Percentiles rank a stretch among this genome's conserved stretches.
Evolutionary conservation across 2,329 filamentous ascomycete genomes (phyloP).

Genomic region (Botrytis cinerea): DNA sequence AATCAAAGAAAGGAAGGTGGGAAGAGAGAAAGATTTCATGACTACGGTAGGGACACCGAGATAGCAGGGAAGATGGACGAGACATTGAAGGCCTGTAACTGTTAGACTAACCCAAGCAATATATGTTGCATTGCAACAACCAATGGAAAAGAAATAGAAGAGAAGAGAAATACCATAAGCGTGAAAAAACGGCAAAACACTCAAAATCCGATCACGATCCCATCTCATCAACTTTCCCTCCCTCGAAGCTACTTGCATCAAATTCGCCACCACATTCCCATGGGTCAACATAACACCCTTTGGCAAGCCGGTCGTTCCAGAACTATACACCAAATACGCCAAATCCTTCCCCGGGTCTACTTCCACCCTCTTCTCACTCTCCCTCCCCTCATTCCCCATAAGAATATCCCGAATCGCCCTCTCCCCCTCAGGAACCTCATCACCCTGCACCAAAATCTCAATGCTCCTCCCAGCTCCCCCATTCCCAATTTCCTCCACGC

Average conservation of each 20-base stretch:
- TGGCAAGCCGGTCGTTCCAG: conserved; percentile 77
- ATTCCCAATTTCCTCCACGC: neutral
- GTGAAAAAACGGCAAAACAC: conserved; percentile 17
- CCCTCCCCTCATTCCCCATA: neutral
- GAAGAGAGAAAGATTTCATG: conserved; percentile 58
- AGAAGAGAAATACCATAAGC: neutral
- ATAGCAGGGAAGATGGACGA: conserved; percentile 51
- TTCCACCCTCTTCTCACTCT: neutral
- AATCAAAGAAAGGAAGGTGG: conserved; percentile 53
- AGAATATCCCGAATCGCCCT: neutral
- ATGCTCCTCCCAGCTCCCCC: neutral
- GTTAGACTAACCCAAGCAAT: neutral
- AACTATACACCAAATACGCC: conserved; percentile 74
- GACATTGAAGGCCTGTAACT: conserved; percentile 46
- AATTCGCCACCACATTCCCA: conserved; percentile 32
- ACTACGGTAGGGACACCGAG: conserved; percentile 53
- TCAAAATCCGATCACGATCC: conserved; percentile 32
- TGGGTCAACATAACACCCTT: conserved; percentile 71
- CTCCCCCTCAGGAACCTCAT: neutral
- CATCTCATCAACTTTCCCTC: conserved; percentile 51
- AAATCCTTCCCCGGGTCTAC: conserved; percentile 4
- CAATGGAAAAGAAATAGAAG: neutral
- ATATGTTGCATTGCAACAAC: neutral
- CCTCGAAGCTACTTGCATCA: neutral
- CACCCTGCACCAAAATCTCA: neutral